These are phyloP conservation scores for Candida arabinofermentans DNA, from an alignment of 805 yeast species.

Conservation along the genomic window DNA sequence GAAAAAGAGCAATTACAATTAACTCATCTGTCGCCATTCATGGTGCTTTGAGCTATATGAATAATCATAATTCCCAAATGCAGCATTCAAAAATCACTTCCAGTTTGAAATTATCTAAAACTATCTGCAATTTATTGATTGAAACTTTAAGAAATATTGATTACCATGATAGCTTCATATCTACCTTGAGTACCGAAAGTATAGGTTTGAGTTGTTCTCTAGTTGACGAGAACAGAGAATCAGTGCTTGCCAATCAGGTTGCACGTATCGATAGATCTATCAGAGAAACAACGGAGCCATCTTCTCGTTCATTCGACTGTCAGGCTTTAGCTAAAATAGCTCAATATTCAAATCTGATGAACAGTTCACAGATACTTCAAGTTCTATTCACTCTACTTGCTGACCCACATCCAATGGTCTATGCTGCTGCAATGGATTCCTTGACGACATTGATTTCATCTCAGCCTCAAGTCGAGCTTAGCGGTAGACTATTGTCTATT, in stretches of 20 bases:
- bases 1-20: conserved; percentile 47
- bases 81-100: conserved; percentile 4
- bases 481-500: conserved; percentile 35
- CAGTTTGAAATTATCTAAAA: conserved; percentile 18
- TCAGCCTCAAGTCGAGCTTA: conserved; percentile 34
- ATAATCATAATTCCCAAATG: conserved; percentile 13
- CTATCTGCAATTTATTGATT: conserved; percentile 21
- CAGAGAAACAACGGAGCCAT: conserved; percentile 62
- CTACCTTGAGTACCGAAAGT: conserved; percentile 29
- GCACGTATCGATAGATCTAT: conserved; percentile 60
- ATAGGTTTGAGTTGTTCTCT: conserved; percentile 29
- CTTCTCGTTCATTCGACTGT: conserved; percentile 55
- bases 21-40: conserved; percentile 66
- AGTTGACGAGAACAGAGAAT: conserved; percentile 21
- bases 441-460: conserved; percentile 52
- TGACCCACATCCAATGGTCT: conserved; percentile 87
- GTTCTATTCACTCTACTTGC: conserved; percentile 55
- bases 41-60: conserved; percentile 37
- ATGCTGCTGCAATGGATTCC: conserved; percentile 65
- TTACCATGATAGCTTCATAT: conserved; percentile 17
- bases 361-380: conserved; percentile 47
- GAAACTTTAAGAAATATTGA: conserved; percentile 27
- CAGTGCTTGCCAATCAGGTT: conserved; percentile 35
- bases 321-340: conserved; percentile 36
- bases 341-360: conserved; percentile 21